Percentiles rank a stretch among this genome's conserved stretches.
Evolutionary conservation across 192 early-diverging fungal genomes (phyloP).

Genomic region (Pilobolus umbonatus): DNA sequence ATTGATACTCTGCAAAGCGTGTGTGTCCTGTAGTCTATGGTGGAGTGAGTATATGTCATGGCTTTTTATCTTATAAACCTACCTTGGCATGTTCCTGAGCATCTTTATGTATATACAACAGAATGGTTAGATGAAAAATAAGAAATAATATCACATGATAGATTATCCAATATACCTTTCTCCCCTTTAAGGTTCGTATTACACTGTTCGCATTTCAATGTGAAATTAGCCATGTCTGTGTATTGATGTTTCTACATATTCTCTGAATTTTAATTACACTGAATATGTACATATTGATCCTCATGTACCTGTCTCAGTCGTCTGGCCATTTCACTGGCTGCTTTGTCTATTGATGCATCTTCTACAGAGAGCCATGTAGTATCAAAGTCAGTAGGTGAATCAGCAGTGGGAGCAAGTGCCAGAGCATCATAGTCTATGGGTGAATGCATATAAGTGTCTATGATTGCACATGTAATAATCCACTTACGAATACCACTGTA

Average conservation of each 20-base stretch:
- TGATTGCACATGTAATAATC: neutral
- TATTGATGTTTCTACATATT: constrained; percentile 58
- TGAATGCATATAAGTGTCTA: neutral
- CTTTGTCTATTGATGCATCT: constrained; percentile 31
- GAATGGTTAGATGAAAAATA: neutral
- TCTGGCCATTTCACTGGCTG: constrained; percentile 37
- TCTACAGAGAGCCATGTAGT: constrained; percentile 55
- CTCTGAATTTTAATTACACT: neutral
- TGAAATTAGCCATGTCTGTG: constrained; percentile 69
- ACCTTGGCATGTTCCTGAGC: constrained; percentile 32
- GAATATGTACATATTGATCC: neutral
- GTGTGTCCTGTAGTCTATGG: constrained; percentile 28
- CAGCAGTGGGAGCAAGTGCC: constrained; percentile 53
- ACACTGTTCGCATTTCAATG: constrained; percentile 62
- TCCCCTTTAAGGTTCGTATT: constrained; percentile 44
- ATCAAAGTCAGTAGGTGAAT: constrained; percentile 63
- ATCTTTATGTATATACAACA: constrained; percentile 12
- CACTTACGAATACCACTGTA: constrained; percentile 53
- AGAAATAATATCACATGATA: neutral
- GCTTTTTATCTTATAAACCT: neutral
- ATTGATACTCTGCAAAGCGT: constrained; percentile 28
- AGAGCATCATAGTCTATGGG: constrained; percentile 70
- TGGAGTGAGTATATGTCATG: neutral
- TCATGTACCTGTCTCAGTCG: constrained; percentile 39
- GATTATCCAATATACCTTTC: constrained; percentile 25